Evolutionary conservation across 306 rosid species (phyloP), one percentile per base, ranked within the genome.

Genomic region (Trichosanthes truncata): DNA sequence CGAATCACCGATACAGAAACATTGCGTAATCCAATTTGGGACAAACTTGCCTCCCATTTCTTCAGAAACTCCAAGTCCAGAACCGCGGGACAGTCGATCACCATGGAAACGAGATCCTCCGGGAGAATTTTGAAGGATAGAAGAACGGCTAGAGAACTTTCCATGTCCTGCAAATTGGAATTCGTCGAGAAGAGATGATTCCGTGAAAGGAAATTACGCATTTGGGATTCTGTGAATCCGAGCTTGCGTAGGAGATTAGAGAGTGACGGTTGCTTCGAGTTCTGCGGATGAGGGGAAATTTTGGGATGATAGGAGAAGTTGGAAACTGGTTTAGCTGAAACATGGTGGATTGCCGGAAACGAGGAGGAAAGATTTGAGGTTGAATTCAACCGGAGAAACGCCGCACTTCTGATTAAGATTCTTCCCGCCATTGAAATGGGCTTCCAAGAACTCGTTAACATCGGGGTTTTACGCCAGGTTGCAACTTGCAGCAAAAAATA

Each of bases 181-280:
- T 84, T 68, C 79, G 85, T 38, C 13, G 89, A 85, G 57, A 88
- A 88, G 0, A 25, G 86, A 74, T 25, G 89, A 76, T 87, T 88
- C 51, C 81, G 69, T 3, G 89, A 52, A 76, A 94, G 78, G 76
- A 92, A 87, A 59, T 21, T 20, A 35, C 71, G 82, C 15, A 89
- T 77, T 6, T 76, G 84, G 11, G 94, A 90, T 0, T 93, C 66
- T 12, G 93, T 91, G 74, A 94, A 87, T 11, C 98, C 98, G 31
- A 80, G 83, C 82, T 88, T 86, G 43, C 69, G 86, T 29, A 92
- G 84, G 77, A 94, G 86, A 74, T 69, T 83, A 61, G 96, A 87
- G 21, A 93, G 74, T 2, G 85, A 83, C 23, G 87, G 76, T 23
- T 81, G 86, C 65, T 90, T 83, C 89, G 82, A 89, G 9, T 81